phyloP scores from a whole-genome alignment of 2,329 filamentous ascomycete species.

The Teratosphaeria gauchensis region DNA sequence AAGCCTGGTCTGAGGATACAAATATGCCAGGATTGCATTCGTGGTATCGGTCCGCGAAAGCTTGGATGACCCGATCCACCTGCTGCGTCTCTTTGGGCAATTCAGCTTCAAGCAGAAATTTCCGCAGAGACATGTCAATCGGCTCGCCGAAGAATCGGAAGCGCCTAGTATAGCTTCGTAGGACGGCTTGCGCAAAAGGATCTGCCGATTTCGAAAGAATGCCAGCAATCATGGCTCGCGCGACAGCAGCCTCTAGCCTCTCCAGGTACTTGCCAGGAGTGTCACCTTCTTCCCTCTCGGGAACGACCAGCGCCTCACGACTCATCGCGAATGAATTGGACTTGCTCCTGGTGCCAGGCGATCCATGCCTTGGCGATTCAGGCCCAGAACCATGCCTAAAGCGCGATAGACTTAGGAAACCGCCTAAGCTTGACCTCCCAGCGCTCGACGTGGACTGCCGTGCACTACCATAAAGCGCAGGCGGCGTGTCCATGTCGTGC shows the following conservation, averaged over 20 bases:
- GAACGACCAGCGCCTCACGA: constrained; percentile 60
- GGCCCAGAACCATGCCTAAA: constrained; percentile 75
- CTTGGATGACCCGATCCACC: constrained; percentile 86
- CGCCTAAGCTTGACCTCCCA: constrained; percentile 88
- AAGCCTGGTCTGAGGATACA: constrained; percentile 82
- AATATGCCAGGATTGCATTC: constrained; percentile 98
- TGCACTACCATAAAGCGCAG: constrained; percentile 42
- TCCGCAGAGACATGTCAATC: constrained; percentile 94
- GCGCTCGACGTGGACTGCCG: constrained; percentile 73
- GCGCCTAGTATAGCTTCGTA: constrained; percentile 89
- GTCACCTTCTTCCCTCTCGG: constrained; percentile 75
- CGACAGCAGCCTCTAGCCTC: constrained; percentile 70
- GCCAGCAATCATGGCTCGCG: constrained; percentile 72
- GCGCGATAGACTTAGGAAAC: constrained; percentile 68
- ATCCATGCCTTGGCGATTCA: constrained; percentile 54
- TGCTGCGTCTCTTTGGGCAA: constrained; percentile 96
- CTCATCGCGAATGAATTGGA: constrained; percentile 72
- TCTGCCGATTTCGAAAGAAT: constrained; percentile 81
- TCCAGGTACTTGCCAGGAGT: constrained; percentile 82
- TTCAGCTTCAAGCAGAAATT: constrained; percentile 92
- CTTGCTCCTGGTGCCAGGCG: constrained; percentile 68
- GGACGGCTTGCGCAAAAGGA: constrained; percentile 67
- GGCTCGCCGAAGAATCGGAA: constrained; percentile 95
- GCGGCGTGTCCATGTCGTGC: constrained; percentile 60
- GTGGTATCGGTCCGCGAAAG: constrained; percentile 92